Conservation (phyloP, 1,284 basidiomycete species). For the Malassezia arunalokei region DNA sequence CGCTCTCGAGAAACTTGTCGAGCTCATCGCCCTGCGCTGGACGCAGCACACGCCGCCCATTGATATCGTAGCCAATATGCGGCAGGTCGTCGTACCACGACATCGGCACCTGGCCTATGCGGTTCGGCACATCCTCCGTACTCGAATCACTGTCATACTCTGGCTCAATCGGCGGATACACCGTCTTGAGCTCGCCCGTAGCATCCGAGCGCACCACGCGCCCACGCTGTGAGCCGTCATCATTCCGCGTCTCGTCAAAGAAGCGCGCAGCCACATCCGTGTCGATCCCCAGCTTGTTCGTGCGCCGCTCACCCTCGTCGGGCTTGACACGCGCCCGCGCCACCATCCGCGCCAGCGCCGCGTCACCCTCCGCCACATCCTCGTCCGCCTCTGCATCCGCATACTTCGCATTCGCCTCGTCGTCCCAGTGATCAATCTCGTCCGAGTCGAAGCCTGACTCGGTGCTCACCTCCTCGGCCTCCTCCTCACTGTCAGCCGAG, state of each 20-base stretch:
- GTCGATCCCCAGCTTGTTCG: conserved; percentile 41
- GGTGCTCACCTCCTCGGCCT: conserved; percentile 19
- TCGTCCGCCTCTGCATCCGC: conserved; percentile 14
- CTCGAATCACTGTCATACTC: conserved; percentile 94
- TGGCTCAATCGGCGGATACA: conserved; percentile 84
- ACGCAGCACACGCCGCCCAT: conserved; percentile 84
- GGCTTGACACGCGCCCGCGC: conserved; percentile 46
- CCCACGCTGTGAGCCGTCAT: conserved; percentile 45
- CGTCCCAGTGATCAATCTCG: conserved; percentile 25
- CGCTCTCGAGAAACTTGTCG: conserved; percentile 87
- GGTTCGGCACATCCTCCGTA: conserved; percentile 87
- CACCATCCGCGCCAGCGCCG: conserved; percentile 36
- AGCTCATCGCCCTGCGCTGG: conserved; percentile 92
- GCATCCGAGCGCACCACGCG: conserved; percentile 58
- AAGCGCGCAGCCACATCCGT: conserved; percentile 51
- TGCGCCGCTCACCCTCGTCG: conserved; percentile 33
- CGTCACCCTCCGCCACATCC: conserved; percentile 32
- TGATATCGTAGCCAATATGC: conserved; percentile 94
- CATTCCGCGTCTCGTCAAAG: conserved; percentile 53
- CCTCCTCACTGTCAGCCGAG: conserved; percentile 37
- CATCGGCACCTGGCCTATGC: conserved; percentile 85
- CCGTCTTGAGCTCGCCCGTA: conserved; percentile 73
- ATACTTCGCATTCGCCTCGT: conserved; percentile 5
- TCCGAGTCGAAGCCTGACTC: conserved; percentile 30
- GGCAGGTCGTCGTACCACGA: conserved; percentile 99